Percentiles rank a stretch among this genome's conserved stretches.
phyloP scores from a whole-genome alignment of 31 red algal genomes.

The Asparagopsis taxiformis region DNA sequence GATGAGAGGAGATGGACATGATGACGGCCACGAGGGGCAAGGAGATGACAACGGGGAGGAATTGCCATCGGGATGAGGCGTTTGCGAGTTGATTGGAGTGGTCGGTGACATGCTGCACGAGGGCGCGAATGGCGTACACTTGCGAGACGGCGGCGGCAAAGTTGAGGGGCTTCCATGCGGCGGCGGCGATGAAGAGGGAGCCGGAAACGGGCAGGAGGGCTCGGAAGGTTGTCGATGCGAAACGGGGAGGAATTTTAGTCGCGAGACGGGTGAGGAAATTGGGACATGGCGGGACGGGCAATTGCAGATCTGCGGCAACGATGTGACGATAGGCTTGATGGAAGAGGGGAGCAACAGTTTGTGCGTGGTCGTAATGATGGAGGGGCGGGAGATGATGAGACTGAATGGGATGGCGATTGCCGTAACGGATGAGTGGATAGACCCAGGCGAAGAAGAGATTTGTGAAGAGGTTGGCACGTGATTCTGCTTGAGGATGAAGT shows the following conservation, averaged over 20 bases:
- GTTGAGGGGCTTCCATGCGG: constrained; percentile 26
- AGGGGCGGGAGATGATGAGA: constrained; percentile 22
- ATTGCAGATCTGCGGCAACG: background rate
- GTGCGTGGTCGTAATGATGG: background rate
- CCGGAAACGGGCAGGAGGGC: constrained; percentile 17
- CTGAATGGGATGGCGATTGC: constrained; percentile 15
- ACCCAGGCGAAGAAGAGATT: constrained; percentile 45
- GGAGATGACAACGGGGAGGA: constrained; percentile 14
- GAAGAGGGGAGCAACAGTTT: constrained; percentile 13
- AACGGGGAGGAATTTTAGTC: background rate
- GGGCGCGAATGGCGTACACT: constrained; percentile 18
- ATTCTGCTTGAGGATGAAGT: constrained; percentile 1
- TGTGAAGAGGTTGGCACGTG: constrained; percentile 6
- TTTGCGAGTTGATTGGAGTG: too few species aligned
- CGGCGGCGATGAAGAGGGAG: constrained; percentile 10
- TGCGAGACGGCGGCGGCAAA: constrained; percentile 15
- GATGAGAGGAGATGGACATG: constrained; percentile 8
- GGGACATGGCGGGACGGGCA: background rate
- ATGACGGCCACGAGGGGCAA: background rate
- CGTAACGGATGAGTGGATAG: constrained; percentile 19
- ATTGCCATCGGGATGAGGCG: background rate
- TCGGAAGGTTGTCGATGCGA: constrained; percentile 11
- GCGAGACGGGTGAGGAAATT: background rate
- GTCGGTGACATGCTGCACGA: constrained; percentile 8
- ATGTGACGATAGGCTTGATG: constrained; percentile 3